Percentiles rank a stretch among this genome's conserved stretches.
Conservation (phyloP, 2,329 filamentous ascomycete genomes). For the Aureobasidium uvarum region DNA sequence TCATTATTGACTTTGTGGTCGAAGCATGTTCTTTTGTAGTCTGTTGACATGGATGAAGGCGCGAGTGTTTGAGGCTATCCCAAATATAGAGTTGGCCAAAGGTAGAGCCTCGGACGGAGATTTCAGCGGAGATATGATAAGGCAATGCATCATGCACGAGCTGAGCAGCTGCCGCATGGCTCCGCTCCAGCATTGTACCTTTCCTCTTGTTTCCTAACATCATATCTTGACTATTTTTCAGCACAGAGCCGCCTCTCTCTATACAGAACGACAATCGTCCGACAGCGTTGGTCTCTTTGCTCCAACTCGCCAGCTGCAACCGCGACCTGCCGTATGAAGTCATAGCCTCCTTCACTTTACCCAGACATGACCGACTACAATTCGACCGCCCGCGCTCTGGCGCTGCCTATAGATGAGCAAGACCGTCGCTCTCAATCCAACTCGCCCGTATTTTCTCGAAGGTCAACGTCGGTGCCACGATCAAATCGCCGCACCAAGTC, state of each 20-base stretch:
- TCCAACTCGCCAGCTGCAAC: not conserved
- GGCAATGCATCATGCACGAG: not conserved
- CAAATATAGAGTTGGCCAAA: not conserved
- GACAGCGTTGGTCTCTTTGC: not conserved
- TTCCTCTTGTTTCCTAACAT: not conserved
- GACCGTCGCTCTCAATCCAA: constrained; percentile 43
- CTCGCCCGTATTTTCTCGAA: constrained; percentile 53
- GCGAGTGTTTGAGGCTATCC: not conserved
- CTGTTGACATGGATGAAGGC: not conserved
- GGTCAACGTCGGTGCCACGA: constrained; percentile 43
- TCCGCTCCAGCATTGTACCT: not conserved
- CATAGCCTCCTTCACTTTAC: constrained; percentile 4
- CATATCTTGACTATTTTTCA: not conserved
- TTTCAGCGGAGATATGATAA: constrained; percentile 8
- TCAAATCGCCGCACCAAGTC: constrained; percentile 37
- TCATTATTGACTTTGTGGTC: not conserved
- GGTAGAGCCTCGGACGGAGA: not conserved
- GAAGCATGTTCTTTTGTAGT: not conserved
- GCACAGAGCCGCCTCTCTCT: not conserved
- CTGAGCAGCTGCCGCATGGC: not conserved
- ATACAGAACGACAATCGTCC: not conserved
- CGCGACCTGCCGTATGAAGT: not conserved
- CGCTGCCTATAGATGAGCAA: constrained; percentile 50
- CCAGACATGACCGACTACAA: constrained; percentile 43
- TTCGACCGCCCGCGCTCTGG: constrained; percentile 54